These are phyloP conservation scores for Candida sp. DNA, from an alignment of 1,139 yeast genomes.

Conservation along the genomic window DNA sequence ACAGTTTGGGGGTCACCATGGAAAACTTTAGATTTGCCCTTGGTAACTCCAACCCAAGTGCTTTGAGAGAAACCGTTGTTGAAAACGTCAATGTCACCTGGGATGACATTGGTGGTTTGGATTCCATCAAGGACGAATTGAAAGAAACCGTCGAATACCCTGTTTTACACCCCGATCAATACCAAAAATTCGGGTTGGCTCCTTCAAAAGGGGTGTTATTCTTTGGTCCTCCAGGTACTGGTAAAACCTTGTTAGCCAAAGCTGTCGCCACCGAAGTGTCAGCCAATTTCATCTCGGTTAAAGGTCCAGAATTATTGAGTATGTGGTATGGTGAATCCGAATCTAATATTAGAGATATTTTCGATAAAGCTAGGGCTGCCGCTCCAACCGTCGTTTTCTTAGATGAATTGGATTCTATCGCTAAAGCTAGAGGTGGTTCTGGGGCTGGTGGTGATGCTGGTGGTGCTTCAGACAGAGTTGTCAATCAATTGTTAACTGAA, in stretches of 20 bases:
- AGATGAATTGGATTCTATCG: conserved; percentile 97
- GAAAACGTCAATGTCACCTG: conserved; percentile 98
- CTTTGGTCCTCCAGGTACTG: conserved; percentile 99
- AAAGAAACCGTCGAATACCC: conserved; percentile 99
- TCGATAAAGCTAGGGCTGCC: conserved; percentile 98
- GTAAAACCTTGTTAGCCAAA: conserved; percentile 91
- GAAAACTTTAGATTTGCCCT: conserved; percentile 98
- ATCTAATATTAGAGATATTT: conserved; percentile 94
- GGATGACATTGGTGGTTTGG: conserved; percentile 98
- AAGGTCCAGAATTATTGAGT: conserved; percentile 95
- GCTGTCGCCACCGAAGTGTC: conserved; percentile 98
- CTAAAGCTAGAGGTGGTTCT: conserved; percentile 95
- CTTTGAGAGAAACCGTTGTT: conserved; percentile 98
- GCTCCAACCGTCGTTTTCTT: conserved; percentile 98
- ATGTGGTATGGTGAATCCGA: conserved; percentile 99
- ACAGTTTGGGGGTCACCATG: conserved; percentile 97
- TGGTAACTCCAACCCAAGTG: conserved; percentile 98
- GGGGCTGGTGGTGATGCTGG: conserved; percentile 88
- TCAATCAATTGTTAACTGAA: conserved; percentile 95
- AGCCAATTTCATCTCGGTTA: conserved; percentile 91
- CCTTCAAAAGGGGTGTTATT: conserved; percentile 98
- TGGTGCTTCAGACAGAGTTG: conserved; percentile 98
- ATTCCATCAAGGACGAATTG: conserved; percentile 91
- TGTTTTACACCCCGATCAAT: conserved; percentile 97
- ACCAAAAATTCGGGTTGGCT: conserved; percentile 94